phyloP scores from a whole-genome alignment of 225 moss, liverwort and hornwort species.

The Marchantia polymorpha region DNA sequence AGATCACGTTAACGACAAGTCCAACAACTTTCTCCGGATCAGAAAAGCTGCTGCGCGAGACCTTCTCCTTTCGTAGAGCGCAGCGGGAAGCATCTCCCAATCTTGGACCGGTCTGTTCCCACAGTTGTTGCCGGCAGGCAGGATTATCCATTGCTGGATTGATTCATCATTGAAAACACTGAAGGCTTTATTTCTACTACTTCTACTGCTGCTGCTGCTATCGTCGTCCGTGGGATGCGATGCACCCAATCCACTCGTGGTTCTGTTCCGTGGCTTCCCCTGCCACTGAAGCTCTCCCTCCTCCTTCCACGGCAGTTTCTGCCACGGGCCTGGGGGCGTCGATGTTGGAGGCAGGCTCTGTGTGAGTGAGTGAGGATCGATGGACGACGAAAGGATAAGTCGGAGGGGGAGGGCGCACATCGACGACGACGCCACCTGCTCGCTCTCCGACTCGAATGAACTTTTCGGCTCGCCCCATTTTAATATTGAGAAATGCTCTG shows the following conservation, averaged over 20 bases:
- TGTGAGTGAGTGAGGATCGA: not conserved
- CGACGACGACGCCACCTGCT: not conserved
- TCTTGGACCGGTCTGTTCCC: not conserved
- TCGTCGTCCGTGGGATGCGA: not conserved
- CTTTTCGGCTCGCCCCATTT: not conserved
- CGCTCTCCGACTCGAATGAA: not conserved
- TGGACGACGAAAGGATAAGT: not conserved
- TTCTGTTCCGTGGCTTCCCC: not conserved
- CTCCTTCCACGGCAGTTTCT: not conserved
- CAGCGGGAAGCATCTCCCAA: not conserved
- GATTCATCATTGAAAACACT: constrained; percentile 2
- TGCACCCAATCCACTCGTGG: not conserved
- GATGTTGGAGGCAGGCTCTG: not conserved
- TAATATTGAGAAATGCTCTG: not conserved
- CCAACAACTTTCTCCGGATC: not conserved
- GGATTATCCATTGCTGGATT: constrained; percentile 9
- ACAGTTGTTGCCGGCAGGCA: not conserved
- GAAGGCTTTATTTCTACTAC: not conserved
- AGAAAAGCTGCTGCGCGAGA: not conserved
- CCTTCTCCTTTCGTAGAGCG: not conserved
- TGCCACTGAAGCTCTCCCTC: not conserved
- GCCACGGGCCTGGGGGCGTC: not conserved
- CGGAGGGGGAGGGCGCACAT: not conserved
- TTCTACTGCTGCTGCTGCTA: no score
- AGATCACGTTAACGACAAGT: not conserved